Conservation (phyloP, 345 rosid species). For the Isatis tinctoria region DNA sequence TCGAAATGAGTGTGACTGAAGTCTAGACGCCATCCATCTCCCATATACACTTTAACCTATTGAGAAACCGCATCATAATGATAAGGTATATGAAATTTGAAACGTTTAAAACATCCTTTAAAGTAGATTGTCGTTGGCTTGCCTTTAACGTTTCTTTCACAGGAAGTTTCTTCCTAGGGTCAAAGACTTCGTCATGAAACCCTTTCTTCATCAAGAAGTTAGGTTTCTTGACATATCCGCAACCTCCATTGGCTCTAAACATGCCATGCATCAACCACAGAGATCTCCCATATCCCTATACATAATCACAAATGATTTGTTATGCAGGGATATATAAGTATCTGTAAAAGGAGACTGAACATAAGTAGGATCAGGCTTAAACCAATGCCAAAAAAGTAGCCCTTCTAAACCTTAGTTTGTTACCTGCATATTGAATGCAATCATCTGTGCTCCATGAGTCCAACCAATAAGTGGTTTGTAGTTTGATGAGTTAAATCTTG, state of each 20-base stretch:
- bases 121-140: neutral
- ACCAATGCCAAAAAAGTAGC: neutral
- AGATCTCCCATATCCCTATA: slow-evolving; percentile 82
- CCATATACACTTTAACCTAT: slow-evolving; percentile 81
- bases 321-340: neutral
- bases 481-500: slow-evolving; percentile 80
- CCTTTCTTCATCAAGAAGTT: slow-evolving; percentile 50
- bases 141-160: slow-evolving; percentile 66
- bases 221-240: slow-evolving; percentile 90
- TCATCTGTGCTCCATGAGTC: slow-evolving; percentile 99
- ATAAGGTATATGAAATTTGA: neutral
- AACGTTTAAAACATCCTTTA: neutral
- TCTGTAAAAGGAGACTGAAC: neutral
- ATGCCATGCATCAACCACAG: slow-evolving; percentile 93
- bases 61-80: neutral
- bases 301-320: neutral
- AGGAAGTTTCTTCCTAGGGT: slow-evolving; percentile 47
- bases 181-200: slow-evolving; percentile 46
- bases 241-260: slow-evolving; percentile 91
- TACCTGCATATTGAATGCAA: slow-evolving; percentile 93
- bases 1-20: slow-evolving; percentile 84
- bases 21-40: slow-evolving; percentile 87
- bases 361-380: neutral
- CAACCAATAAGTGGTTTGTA: slow-evolving; percentile 83
- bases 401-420: neutral